These are phyloP conservation scores for Diaporthe citriasiana DNA, from an alignment of 2,329 filamentous ascomycete genomes.

Conservation along the genomic window DNA sequence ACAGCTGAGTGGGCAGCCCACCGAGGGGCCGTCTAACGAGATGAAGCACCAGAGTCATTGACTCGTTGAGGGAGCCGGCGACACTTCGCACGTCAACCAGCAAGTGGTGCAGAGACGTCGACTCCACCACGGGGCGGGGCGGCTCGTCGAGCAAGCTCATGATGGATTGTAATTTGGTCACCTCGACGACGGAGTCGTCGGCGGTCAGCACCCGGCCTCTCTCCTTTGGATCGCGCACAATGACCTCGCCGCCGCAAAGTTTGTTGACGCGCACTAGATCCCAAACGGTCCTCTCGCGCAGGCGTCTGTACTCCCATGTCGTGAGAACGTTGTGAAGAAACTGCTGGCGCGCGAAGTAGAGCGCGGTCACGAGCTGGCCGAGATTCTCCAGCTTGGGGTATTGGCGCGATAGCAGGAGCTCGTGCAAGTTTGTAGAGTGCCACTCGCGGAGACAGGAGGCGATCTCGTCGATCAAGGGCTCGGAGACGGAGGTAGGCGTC, in stretches of 20 bases:
- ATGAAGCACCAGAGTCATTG: conserved; percentile 82
- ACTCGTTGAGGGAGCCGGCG: conserved; percentile 80
- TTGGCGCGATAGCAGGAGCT: conserved; percentile 85
- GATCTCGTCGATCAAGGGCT: conserved; percentile 97
- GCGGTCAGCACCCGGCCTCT: conserved; percentile 89
- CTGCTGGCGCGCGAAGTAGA: conserved; percentile 89
- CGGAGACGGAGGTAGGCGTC: conserved; percentile 87
- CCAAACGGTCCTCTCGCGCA: conserved; percentile 95
- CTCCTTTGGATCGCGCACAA: conserved; percentile 89
- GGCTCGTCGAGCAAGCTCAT: conserved; percentile 94
- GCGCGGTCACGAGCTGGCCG: conserved; percentile 82
- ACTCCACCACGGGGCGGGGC: conserved; percentile 77
- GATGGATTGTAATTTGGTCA: conserved; percentile 91
- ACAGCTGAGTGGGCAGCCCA: conserved; percentile 75
- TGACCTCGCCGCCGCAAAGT: conserved; percentile 91
- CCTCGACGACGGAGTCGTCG: conserved; percentile 91
- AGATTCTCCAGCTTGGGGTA: conserved; percentile 87
- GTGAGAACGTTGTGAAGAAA: conserved; percentile 96
- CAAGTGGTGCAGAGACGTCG: conserved; percentile 82
- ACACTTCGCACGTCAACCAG: conserved; percentile 88
- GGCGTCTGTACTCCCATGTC: conserved; percentile 80
- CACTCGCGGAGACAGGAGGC: conserved; percentile 96
- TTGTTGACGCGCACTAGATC: conserved; percentile 95
- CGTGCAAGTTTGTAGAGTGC: conserved; percentile 97
- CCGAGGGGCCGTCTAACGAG: conserved; percentile 80